A percentile compares a stretch with the other conserved stretches of the same genome.
phyloP scores from a whole-genome alignment of 306 rosid species.

The Quercus dentata region DNA sequence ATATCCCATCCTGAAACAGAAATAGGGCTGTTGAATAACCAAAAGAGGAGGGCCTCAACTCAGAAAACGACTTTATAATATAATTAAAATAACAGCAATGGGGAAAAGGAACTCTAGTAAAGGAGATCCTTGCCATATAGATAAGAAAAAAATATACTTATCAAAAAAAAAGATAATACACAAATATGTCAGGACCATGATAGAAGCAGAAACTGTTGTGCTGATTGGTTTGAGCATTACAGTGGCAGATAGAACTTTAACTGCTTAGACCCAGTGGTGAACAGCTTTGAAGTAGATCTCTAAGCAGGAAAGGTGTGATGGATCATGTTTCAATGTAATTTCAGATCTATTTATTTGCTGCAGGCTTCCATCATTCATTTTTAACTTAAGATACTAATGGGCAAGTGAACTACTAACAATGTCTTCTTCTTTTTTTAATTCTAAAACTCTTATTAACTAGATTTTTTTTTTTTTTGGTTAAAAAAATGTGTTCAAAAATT shows the following conservation, averaged over 20 bases:
- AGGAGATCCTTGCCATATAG: background rate
- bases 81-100: background rate
- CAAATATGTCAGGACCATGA: background rate
- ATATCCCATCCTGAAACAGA: constrained; percentile 91
- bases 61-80: background rate
- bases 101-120: background rate
- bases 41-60: background rate
- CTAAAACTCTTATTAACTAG: too few species aligned
- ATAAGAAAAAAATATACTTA: too few species aligned
- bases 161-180: too few species aligned
- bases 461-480: too few species aligned
- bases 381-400: background rate
- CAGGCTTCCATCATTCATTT: background rate
- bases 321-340: background rate
- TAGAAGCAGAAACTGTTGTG: background rate
- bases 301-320: background rate
- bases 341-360: background rate
- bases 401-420: background rate
- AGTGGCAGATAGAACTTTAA: background rate
- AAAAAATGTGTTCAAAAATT: too few species aligned
- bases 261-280: background rate
- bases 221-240: background rate
- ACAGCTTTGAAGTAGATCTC: background rate
- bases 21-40: constrained; percentile 11
- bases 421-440: too few species aligned